A percentile compares a stretch with the other conserved stretches of the same genome.
Evolutionary conservation across 2,329 filamentous ascomycete genomes (phyloP).

Genomic region (Herpotrichia juniperi): DNA sequence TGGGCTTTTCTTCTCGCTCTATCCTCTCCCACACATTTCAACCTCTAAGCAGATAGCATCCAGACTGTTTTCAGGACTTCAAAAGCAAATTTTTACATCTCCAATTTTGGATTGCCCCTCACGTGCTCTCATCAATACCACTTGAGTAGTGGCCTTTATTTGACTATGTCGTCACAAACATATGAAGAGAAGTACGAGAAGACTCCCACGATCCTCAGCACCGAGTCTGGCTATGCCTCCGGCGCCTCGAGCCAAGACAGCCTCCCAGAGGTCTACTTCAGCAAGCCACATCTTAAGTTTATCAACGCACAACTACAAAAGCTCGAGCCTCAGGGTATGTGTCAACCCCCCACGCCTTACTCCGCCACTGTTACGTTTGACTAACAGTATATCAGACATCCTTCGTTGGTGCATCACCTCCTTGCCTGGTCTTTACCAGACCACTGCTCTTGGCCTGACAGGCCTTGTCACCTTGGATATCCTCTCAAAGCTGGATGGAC

Average conservation of each 20-base stretch:
- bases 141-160: not conserved
- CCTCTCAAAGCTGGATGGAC: constrained; percentile 74
- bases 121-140: constrained; percentile 3
- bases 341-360: constrained; percentile 13
- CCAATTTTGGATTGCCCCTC: not conserved
- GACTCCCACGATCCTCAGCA: constrained; percentile 44
- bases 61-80: not conserved
- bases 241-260: constrained; percentile 66
- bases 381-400: constrained; percentile 65
- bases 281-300: constrained; percentile 84
- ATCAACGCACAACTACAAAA: constrained; percentile 88
- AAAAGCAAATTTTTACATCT: not conserved
- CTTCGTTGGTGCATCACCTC: constrained; percentile 90
- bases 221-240: constrained; percentile 85
- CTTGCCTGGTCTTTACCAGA: constrained; percentile 79
- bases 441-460: constrained; percentile 58
- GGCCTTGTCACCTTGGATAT: constrained; percentile 64
- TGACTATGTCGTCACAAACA: constrained; percentile 18
- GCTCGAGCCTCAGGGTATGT: constrained; percentile 76
- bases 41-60: not conserved
- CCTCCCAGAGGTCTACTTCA: constrained; percentile 82
- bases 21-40: constrained; percentile 2
- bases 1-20: constrained; percentile 5
- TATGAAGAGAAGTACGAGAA: constrained; percentile 34
- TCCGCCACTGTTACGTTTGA: constrained; percentile 15